Evolutionary conservation across 179 eudicot species (phyloP).

Genomic region (Carnegiea gigantea): DNA sequence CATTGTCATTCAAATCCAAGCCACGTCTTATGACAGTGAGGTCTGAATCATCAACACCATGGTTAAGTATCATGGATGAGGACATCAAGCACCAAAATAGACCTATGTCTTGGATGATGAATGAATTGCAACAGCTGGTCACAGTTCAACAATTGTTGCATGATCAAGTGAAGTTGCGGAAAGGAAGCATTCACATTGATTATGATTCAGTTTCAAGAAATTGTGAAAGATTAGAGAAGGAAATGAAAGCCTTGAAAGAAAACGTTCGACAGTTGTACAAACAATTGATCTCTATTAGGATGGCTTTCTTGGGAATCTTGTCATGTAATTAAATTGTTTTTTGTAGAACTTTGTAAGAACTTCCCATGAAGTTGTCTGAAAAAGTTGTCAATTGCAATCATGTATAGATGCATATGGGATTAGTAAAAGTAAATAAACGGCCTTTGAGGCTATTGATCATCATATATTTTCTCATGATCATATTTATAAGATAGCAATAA

Average conservation of each 20-base stretch:
- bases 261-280: slow-evolving; percentile 26
- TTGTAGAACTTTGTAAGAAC: not conserved
- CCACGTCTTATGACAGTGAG: slow-evolving; percentile 20
- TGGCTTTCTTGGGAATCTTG: slow-evolving; percentile 26
- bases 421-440: not conserved
- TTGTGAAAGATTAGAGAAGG: slow-evolving; percentile 24
- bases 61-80: slow-evolving; percentile 18
- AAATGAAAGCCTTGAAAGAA: slow-evolving; percentile 24
- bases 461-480: not conserved
- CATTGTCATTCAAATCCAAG: slow-evolving; percentile 34
- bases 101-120: slow-evolving; percentile 30
- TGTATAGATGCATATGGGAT: not conserved
- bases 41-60: slow-evolving; percentile 20
- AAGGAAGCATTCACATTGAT: slow-evolving; percentile 1
- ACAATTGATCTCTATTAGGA: slow-evolving; percentile 35
- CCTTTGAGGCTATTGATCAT: not conserved
- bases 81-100: slow-evolving; percentile 12
- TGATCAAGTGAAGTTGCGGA: slow-evolving; percentile 20
- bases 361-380: too few species aligned
- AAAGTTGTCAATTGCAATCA: not conserved
- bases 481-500: too few species aligned
- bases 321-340: slow-evolving; percentile 22
- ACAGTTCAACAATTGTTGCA: slow-evolving; percentile 8
- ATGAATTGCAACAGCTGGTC: slow-evolving; percentile 25
- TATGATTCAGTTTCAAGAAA: slow-evolving; percentile 7